phyloP scores from a whole-genome alignment of 1,284 basidiomycete species.

The Microstroma glucosiphilum region DNA sequence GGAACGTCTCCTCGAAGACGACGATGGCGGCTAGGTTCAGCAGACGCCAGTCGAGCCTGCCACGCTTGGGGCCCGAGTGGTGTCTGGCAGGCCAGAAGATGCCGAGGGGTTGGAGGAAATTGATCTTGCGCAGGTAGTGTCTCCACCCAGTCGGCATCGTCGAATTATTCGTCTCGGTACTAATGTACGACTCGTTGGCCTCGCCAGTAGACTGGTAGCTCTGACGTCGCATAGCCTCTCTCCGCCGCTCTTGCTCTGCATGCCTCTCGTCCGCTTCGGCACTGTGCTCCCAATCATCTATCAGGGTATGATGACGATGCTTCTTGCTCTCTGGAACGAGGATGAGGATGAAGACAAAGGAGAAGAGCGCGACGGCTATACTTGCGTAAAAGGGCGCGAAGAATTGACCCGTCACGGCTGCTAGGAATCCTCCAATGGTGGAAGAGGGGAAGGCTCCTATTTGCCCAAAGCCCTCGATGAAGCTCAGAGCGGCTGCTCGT shows the following conservation, averaged over 20 bases:
- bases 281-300: slow-evolving; percentile 28
- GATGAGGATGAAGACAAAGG: slow-evolving; percentile 28
- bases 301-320: slow-evolving; percentile 25
- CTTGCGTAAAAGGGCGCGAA: slow-evolving; percentile 43
- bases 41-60: slow-evolving; percentile 25
- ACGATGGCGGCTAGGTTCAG: slow-evolving; percentile 34
- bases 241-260: slow-evolving; percentile 1
- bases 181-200: not conserved
- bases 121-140: slow-evolving; percentile 24
- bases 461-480: slow-evolving; percentile 44
- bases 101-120: slow-evolving; percentile 32
- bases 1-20: slow-evolving; percentile 39
- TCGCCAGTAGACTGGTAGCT: not conserved
- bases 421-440: slow-evolving; percentile 35
- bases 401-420: slow-evolving; percentile 34
- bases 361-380: slow-evolving; percentile 28
- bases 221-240: slow-evolving; percentile 5
- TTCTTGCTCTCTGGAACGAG: slow-evolving; percentile 39
- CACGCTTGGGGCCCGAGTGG: not conserved
- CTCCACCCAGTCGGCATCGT: slow-evolving; percentile 11
- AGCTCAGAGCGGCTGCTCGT: slow-evolving; percentile 33
- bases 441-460: slow-evolving; percentile 38
- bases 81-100: slow-evolving; percentile 26
- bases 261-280: slow-evolving; percentile 9
- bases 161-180: slow-evolving; percentile 5